phyloP scores from a whole-genome alignment of 1,284 basidiomycete genomes.

The Sphaerobolus stellatus region DNA sequence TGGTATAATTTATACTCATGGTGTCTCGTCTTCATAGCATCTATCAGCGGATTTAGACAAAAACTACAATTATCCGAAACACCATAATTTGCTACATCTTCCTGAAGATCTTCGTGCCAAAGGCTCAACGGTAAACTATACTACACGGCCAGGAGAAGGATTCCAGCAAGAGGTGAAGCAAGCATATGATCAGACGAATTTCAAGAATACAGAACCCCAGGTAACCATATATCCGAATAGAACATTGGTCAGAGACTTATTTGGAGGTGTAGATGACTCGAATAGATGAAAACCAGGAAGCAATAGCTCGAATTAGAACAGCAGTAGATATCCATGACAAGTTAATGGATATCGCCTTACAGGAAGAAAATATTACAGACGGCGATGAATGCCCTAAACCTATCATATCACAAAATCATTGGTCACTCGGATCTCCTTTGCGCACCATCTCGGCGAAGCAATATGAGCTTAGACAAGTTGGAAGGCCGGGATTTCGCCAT shows the following conservation, averaged over 20 bases:
- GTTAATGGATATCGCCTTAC: no score
- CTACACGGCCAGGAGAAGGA: neutral
- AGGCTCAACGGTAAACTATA: neutral
- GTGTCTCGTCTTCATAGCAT: no score
- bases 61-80: neutral
- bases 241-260: neutral
- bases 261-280: neutral
- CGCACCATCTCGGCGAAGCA: no score
- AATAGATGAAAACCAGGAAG: neutral
- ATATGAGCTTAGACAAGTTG: no score
- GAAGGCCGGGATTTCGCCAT: no score
- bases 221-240: neutral
- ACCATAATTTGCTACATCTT: neutral
- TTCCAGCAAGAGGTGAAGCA: neutral
- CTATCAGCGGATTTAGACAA: no score
- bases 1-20: no score
- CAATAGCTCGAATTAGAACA: neutral
- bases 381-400: no score
- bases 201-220: neutral
- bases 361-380: no score
- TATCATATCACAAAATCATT: no score
- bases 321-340: no score
- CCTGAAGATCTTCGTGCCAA: neutral
- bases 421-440: no score
- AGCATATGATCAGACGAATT: neutral